These are phyloP conservation scores for Coprinopsis strossmayeri DNA, from an alignment of 768 basidiomycete species.

Conservation along the genomic window DNA sequence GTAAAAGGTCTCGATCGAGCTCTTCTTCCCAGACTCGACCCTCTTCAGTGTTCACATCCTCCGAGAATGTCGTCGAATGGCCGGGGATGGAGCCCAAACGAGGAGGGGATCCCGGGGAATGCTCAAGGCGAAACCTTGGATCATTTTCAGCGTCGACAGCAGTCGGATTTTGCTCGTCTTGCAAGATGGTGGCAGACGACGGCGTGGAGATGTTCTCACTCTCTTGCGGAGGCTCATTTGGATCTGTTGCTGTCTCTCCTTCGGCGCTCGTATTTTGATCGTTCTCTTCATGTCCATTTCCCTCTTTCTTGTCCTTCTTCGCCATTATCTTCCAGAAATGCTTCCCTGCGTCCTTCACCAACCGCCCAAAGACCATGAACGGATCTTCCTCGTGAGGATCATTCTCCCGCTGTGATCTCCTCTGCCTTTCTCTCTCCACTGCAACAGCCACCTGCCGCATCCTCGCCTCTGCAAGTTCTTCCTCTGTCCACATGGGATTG, in stretches of 20 bases:
- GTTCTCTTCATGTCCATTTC: conserved; percentile 12
- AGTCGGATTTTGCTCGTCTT: no score
- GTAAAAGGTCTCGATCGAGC: neutral
- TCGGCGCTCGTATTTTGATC: neutral
- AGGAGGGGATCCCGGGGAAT: no score
- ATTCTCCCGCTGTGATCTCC: conserved; percentile 7
- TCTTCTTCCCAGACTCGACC: neutral
- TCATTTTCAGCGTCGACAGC: no score
- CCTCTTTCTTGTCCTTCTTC: conserved; percentile 24
- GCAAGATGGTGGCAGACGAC: neutral
- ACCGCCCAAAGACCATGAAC: conserved; percentile 39
- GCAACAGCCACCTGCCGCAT: conserved; percentile 19
- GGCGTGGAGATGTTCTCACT: neutral
- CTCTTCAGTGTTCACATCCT: neutral
- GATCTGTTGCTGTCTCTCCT: neutral
- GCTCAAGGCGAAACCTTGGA: no score
- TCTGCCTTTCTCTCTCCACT: conserved; percentile 16
- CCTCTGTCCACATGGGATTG: conserved; percentile 25
- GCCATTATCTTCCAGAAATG: conserved; percentile 46
- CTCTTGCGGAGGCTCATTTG: neutral
- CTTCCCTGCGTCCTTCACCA: conserved; percentile 45
- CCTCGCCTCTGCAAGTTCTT: conserved; percentile 31
- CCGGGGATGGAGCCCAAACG: no score
- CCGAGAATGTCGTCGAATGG: neutral
- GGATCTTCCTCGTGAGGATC: conserved; percentile 36